Percentiles rank a stretch among this genome's conserved stretches.
phyloP scores from a whole-genome alignment of 1,284 basidiomycete genomes.

The Tylopilus sp. region DNA sequence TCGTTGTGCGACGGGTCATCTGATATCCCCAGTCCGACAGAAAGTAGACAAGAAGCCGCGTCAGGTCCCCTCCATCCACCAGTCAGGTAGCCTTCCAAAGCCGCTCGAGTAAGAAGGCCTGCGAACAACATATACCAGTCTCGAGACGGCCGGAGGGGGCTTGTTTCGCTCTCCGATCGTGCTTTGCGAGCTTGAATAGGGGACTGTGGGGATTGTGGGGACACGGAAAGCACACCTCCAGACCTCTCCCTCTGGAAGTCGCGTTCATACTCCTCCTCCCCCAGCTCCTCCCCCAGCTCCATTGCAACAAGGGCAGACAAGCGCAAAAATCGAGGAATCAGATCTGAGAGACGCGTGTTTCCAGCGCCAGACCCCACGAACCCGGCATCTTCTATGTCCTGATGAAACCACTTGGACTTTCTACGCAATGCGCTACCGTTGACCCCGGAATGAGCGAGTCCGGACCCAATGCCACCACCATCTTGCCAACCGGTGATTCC shows the following conservation, averaged over 20 bases:
- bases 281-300: slow-evolving; percentile 73
- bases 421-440: slow-evolving; percentile 69
- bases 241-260: slow-evolving; percentile 30
- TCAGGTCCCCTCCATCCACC: slow-evolving; percentile 81
- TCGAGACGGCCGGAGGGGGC: slow-evolving; percentile 71
- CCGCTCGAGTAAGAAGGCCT: slow-evolving; percentile 80
- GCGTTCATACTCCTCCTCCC: slow-evolving; percentile 54
- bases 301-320: slow-evolving; percentile 80
- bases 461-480: slow-evolving; percentile 75
- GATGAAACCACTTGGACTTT: slow-evolving; percentile 45
- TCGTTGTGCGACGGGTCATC: slow-evolving; percentile 31
- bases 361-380: slow-evolving; percentile 53
- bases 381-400: slow-evolving; percentile 39
- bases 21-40: slow-evolving; percentile 72
- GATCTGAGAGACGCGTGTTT: slow-evolving; percentile 73
- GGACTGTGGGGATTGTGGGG: slow-evolving; percentile 23
- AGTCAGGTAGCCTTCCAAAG: slow-evolving; percentile 84
- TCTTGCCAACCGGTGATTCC: slow-evolving; percentile 78
- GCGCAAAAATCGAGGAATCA: slow-evolving; percentile 78
- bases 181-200: slow-evolving; percentile 27
- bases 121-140: slow-evolving; percentile 86
- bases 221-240: slow-evolving; percentile 16
- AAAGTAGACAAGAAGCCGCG: slow-evolving; percentile 77
- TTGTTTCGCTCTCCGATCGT: slow-evolving; percentile 52
- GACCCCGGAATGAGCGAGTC: slow-evolving; percentile 64